Conservation (phyloP, 257 asterid genomes). For the Rubia yunnanensis region DNA sequence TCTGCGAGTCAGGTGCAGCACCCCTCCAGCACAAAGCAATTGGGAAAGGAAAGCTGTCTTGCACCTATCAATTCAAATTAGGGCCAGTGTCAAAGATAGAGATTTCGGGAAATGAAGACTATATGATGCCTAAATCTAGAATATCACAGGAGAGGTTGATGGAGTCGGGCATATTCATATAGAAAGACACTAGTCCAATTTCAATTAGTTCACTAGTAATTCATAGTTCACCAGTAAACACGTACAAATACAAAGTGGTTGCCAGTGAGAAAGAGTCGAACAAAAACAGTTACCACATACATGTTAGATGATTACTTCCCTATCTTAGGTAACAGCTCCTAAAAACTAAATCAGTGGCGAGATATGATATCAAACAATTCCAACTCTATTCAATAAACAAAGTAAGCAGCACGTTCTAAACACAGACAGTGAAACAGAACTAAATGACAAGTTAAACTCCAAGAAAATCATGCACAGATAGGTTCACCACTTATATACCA, state of each 20-base stretch:
- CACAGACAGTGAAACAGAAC: neutral
- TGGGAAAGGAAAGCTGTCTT: constrained; percentile 67
- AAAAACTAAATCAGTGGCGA: too few species aligned
- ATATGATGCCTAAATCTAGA: too few species aligned
- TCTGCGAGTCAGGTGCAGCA: constrained; percentile 51
- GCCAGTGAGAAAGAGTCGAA: too few species aligned
- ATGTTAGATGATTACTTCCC: too few species aligned
- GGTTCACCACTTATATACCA: neutral
- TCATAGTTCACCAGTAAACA: too few species aligned
- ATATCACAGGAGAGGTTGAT: too few species aligned
- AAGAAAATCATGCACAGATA: neutral
- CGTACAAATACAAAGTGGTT: too few species aligned
- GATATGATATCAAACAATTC: neutral
- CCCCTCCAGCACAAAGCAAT: constrained; percentile 79
- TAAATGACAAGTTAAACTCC: neutral
- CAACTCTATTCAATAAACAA: neutral
- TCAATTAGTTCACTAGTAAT: neutral
- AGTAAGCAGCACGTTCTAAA: too few species aligned
- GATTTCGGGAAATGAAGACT: neutral
- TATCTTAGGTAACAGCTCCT: too few species aligned
- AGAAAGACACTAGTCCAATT: too few species aligned
- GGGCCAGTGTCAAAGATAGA: neutral
- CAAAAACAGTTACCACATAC: too few species aligned
- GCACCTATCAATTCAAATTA: constrained; percentile 39
- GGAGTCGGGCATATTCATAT: too few species aligned